Conservation (phyloP, 2,329 filamentous ascomycete species). For the Cercospora zeina region DNA sequence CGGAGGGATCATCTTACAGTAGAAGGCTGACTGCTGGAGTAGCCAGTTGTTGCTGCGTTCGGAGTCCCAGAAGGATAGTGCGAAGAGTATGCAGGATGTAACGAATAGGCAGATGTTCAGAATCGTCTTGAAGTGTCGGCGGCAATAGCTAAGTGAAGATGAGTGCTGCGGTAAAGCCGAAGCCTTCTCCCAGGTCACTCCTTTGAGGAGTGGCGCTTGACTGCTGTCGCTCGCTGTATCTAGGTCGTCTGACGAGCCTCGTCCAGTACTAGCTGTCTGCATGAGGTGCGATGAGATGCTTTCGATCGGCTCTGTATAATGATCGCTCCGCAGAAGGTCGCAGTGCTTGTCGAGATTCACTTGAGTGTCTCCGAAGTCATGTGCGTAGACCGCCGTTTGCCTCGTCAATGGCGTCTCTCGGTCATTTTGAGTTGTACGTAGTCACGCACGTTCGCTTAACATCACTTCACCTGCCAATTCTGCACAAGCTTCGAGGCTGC, state of each 20-base stretch:
- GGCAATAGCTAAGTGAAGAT: neutral
- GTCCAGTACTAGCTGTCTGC: neutral
- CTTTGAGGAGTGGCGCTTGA: neutral
- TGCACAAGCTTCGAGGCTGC: neutral
- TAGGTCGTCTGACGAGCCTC: neutral
- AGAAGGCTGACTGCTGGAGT: neutral
- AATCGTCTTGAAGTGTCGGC: constrained; percentile 6
- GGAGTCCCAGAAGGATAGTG: neutral
- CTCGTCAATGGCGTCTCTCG: constrained; percentile 9
- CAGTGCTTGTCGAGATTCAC: neutral
- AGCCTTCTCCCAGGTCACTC: constrained; percentile 3
- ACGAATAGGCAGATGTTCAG: constrained; percentile 7
- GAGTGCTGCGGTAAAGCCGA: neutral
- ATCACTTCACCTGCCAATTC: constrained; percentile 8
- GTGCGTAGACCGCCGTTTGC: neutral
- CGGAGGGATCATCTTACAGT: neutral
- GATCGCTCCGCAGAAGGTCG: neutral
- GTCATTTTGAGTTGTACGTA: constrained; percentile 1
- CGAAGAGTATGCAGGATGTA: neutral
- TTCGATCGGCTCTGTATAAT: neutral
- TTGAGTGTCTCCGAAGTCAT: neutral
- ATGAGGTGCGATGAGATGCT: neutral
- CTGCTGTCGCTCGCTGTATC: neutral
- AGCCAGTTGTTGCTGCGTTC: constrained; percentile 8
- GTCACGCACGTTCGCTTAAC: constrained; percentile 14